Evolutionary conservation across 2,329 filamentous ascomycete genomes (phyloP).

Genomic region (Cladophialophora bantiana): DNA sequence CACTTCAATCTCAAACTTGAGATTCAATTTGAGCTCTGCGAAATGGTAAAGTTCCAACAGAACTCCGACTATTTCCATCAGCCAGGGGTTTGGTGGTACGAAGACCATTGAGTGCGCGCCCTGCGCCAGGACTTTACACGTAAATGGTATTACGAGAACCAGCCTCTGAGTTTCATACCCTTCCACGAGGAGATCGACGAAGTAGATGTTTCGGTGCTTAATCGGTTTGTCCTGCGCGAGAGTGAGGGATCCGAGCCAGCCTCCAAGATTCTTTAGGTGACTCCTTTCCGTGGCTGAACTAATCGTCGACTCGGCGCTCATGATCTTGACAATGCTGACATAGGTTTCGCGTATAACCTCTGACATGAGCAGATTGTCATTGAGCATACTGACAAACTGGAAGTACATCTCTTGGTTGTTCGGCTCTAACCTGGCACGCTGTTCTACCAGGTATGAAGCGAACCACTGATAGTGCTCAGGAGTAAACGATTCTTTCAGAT

Average conservation of each 20-base stretch:
- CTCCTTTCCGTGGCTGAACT: conserved; percentile 82
- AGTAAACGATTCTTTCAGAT: conserved; percentile 79
- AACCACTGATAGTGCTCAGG: conserved; percentile 94
- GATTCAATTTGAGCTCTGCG: conserved; percentile 91
- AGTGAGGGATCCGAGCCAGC: conserved; percentile 92
- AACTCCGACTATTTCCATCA: conserved; percentile 93
- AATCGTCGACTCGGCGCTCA: conserved; percentile 88
- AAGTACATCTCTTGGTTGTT: conserved; percentile 96
- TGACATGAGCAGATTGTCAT: conserved; percentile 78
- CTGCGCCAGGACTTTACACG: conserved; percentile 92
- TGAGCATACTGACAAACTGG: conserved; percentile 82
- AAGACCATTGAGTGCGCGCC: conserved; percentile 87
- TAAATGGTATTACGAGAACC: conserved; percentile 92
- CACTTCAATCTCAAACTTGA: conserved; percentile 98
- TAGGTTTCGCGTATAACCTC: conserved; percentile 96
- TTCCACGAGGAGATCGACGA: conserved; percentile 93
- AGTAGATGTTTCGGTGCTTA: conserved; percentile 94
- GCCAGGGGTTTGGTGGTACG: conserved; percentile 92
- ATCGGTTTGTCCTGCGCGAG: conserved; percentile 94
- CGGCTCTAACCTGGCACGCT: conserved; percentile 94
- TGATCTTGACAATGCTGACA: conserved; percentile 79
- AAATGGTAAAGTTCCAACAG: conserved; percentile 93
- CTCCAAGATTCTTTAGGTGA: conserved; percentile 90
- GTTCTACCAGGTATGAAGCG: conserved; percentile 90
- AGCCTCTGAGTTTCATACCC: conserved; percentile 91